These are phyloP conservation scores for Backusella parvicylindrica DNA, from an alignment of 192 early-diverging fungal species.

Conservation along the genomic window DNA sequence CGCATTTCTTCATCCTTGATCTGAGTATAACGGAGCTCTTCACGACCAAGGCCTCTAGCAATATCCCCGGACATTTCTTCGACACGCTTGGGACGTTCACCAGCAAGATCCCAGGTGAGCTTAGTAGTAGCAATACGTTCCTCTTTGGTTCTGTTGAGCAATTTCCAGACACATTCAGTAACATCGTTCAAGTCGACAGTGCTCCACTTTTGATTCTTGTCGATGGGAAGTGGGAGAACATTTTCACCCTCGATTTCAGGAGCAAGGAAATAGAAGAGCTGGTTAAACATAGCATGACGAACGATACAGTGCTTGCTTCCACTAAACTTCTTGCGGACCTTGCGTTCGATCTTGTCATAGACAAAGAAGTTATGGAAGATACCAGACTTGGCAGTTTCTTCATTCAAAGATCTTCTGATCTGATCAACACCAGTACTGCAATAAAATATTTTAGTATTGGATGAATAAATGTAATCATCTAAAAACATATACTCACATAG, in stretches of 20 bases:
- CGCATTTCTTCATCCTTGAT: not conserved
- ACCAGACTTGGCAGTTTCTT: not conserved
- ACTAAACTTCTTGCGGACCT: not conserved
- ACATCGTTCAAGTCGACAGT: slow-evolving; percentile 21
- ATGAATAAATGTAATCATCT: not conserved
- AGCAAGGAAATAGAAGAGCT: slow-evolving; percentile 22
- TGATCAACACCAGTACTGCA: slow-evolving; percentile 23
- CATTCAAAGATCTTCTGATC: not conserved
- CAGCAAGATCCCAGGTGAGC: slow-evolving; percentile 3
- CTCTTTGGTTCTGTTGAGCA: not conserved
- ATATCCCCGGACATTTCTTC: slow-evolving; percentile 13
- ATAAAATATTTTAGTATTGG: not conserved
- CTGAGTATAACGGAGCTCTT: slow-evolving; percentile 2
- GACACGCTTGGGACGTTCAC: not conserved
- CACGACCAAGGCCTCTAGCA: not conserved
- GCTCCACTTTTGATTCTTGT: slow-evolving; percentile 18
- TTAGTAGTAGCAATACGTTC: not conserved
- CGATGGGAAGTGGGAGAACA: slow-evolving; percentile 11
- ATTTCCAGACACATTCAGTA: slow-evolving; percentile 1
- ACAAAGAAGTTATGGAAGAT: slow-evolving; percentile 13
- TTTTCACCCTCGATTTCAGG: slow-evolving; percentile 10
- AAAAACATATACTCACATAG: slow-evolving; percentile 8
- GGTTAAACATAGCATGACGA: slow-evolving; percentile 12
- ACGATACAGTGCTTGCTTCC: slow-evolving; percentile 3
- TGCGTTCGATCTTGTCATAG: slow-evolving; percentile 17